Evolutionary conservation across 2,329 filamentous ascomycete genomes (phyloP).

Genomic region (Emmonsia crescens): DNA sequence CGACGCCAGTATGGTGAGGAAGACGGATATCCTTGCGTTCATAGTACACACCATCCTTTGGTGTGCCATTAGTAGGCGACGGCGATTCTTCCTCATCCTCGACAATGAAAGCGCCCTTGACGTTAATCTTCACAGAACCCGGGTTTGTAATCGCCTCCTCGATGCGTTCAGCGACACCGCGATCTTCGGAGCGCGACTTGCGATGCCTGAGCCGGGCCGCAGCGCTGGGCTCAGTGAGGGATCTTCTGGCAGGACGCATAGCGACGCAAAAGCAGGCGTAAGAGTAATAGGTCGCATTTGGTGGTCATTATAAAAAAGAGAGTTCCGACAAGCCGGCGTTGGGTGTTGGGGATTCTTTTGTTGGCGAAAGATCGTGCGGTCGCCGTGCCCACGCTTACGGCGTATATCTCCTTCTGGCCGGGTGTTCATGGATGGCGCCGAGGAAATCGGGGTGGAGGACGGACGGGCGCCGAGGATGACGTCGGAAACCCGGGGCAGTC

Average conservation of each 20-base stretch:
- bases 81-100: constrained; percentile 57
- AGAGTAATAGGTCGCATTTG: background rate
- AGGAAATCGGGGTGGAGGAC: constrained; percentile 5
- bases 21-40: constrained; percentile 91
- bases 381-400: constrained; percentile 35
- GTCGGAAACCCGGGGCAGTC: background rate
- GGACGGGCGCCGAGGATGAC: constrained; percentile 9
- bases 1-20: constrained; percentile 86
- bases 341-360: background rate
- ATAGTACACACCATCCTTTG: constrained; percentile 49
- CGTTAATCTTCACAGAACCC: constrained; percentile 80
- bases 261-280: constrained; percentile 5
- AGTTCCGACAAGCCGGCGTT: background rate
- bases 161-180: constrained; percentile 19
- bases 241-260: constrained; percentile 25
- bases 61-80: constrained; percentile 20
- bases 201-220: constrained; percentile 14
- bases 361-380: constrained; percentile 6
- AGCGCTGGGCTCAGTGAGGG: constrained; percentile 14
- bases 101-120: constrained; percentile 91
- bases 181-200: constrained; percentile 17
- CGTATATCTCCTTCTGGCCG: constrained; percentile 38
- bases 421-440: constrained; percentile 14
- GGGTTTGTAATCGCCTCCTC: constrained; percentile 46
- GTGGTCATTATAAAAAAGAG: background rate